A percentile compares a stretch with the other conserved stretches of the same genome.
These are phyloP conservation scores for Penicillium hordei DNA, from an alignment of 2,329 filamentous ascomycete genomes.

Conservation along the genomic window DNA sequence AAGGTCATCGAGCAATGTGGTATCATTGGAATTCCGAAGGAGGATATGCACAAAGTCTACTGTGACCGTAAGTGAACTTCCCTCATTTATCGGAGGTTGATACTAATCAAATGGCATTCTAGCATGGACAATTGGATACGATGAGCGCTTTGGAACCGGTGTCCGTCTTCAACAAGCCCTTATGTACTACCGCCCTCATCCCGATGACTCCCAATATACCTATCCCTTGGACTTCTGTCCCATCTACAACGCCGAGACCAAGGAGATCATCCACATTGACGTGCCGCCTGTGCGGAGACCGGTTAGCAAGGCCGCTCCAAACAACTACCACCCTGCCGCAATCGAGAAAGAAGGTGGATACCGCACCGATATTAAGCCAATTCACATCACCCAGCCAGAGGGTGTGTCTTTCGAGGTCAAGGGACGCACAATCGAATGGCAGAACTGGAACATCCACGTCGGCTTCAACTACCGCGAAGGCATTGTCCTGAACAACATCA, in stretches of 20 bases:
- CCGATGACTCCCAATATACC: conserved; percentile 86
- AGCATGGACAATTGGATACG: conserved; percentile 93
- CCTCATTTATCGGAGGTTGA: background rate
- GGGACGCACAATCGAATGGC: conserved; percentile 76
- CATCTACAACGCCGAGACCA: conserved; percentile 79
- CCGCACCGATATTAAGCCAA: conserved; percentile 76
- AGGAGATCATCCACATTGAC: conserved; percentile 79
- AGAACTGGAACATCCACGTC: conserved; percentile 90
- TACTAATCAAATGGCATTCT: conserved; percentile 9
- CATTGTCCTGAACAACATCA: conserved; percentile 85
- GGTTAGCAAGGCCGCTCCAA: conserved; percentile 67
- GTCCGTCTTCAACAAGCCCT: conserved; percentile 85
- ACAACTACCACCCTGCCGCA: conserved; percentile 76
- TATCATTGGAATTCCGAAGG: conserved; percentile 73
- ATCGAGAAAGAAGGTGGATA: conserved; percentile 75
- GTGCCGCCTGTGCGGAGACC: conserved; percentile 75
- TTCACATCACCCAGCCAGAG: conserved; percentile 83
- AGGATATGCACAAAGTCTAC: conserved; percentile 94
- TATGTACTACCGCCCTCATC: conserved; percentile 88
- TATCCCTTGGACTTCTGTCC: conserved; percentile 93
- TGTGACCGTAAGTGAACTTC: conserved; percentile 66
- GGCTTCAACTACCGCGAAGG: conserved; percentile 96
- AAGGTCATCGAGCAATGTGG: conserved; percentile 89
- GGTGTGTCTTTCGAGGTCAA: conserved; percentile 82
- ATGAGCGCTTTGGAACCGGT: conserved; percentile 78